A percentile compares a stretch with the other conserved stretches of the same genome.
phyloP scores from a whole-genome alignment of 805 yeast species.

The Ogataea trehalophila region DNA sequence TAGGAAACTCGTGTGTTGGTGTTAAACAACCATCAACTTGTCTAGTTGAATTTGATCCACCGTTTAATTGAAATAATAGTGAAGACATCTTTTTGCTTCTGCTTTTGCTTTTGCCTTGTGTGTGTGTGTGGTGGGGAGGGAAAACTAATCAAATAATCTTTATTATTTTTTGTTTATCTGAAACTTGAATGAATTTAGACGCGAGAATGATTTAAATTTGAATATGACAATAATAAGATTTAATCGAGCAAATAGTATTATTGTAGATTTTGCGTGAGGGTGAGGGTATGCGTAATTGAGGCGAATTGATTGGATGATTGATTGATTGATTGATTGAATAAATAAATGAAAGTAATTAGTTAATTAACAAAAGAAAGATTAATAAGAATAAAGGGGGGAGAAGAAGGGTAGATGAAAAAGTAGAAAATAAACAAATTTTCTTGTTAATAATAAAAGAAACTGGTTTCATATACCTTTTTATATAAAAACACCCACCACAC shows the following conservation, averaged over 20 bases:
- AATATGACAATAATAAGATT: neutral
- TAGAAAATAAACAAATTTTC: too few species aligned
- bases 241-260: too few species aligned
- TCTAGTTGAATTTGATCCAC: conserved; percentile 12
- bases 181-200: neutral
- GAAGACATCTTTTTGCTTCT: too few species aligned
- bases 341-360: neutral
- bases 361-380: neutral
- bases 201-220: too few species aligned
- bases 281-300: neutral
- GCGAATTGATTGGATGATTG: neutral
- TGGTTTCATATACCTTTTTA: neutral
- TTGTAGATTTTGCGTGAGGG: too few species aligned
- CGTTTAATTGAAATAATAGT: conserved; percentile 9
- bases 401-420: too few species aligned
- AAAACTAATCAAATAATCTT: too few species aligned
- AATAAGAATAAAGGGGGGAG: too few species aligned
- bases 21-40: conserved; percentile 26
- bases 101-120: too few species aligned
- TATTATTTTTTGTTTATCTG: too few species aligned
- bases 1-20: conserved; percentile 14
- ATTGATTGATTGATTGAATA: neutral
- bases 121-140: too few species aligned
- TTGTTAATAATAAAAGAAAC: neutral
- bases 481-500: neutral